Conservation (phyloP, 1,139 yeast genomes). For the Nadsonia commutata region DNA sequence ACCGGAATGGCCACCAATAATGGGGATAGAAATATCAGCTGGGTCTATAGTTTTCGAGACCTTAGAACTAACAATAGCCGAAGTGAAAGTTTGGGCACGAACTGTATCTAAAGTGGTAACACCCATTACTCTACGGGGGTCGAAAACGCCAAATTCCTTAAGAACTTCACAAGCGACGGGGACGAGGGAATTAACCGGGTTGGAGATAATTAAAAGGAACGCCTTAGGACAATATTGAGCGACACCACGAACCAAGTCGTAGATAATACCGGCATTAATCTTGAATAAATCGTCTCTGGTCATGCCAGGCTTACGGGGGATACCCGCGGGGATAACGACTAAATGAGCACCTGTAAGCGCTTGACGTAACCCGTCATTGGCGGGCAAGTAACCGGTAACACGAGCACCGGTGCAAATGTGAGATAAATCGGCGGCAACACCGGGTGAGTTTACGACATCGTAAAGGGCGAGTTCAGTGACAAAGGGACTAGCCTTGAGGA, state of each 20-base stretch:
- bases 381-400: constrained; percentile 59
- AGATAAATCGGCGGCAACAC: constrained; percentile 84
- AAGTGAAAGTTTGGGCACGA: constrained; percentile 73
- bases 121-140: constrained; percentile 76
- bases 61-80: constrained; percentile 32
- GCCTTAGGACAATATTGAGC: constrained; percentile 66
- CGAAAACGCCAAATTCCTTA: constrained; percentile 57
- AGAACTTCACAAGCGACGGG: constrained; percentile 83
- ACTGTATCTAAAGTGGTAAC: constrained; percentile 86
- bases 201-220: constrained; percentile 65
- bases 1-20: constrained; percentile 95
- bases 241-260: constrained; percentile 67
- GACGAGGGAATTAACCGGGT: constrained; percentile 93
- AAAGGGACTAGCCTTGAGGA: constrained; percentile 53
- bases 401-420: constrained; percentile 76
- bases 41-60: no score
- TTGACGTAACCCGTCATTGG: constrained; percentile 36
- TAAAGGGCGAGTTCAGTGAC: constrained; percentile 56
- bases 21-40: constrained; percentile 52
- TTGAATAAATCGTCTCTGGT: constrained; percentile 90
- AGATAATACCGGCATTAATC: constrained; percentile 83
- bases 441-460: constrained; percentile 83
- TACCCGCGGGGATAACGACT: constrained; percentile 89
- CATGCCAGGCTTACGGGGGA: constrained; percentile 98
- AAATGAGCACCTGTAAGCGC: constrained; percentile 64